Percentiles rank a stretch among this genome's conserved stretches.
Evolutionary conservation across 108 stramenopile species (phyloP).

Genomic region (Cyclotella kingstonii): DNA sequence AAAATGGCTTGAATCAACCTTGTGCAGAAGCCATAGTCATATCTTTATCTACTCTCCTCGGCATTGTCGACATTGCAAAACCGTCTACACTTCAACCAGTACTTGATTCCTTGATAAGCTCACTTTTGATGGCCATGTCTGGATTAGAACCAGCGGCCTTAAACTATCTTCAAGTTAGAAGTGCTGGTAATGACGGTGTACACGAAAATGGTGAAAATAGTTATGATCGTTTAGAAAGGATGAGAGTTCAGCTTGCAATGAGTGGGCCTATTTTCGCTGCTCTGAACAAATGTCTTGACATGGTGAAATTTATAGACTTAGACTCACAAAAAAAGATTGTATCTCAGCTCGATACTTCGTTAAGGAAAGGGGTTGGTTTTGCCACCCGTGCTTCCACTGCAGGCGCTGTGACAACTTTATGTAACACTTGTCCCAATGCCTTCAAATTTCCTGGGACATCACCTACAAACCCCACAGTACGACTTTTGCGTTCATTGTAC

Average conservation of each 20-base stretch:
- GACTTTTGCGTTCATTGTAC: slow-evolving; percentile 80
- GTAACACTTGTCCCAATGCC: slow-evolving; percentile 60
- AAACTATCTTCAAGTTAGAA: slow-evolving; percentile 75
- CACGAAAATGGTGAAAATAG: slow-evolving; percentile 39
- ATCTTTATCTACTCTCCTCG: slow-evolving; percentile 70
- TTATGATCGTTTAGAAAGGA: slow-evolving; percentile 68
- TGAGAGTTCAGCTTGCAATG: slow-evolving; percentile 66
- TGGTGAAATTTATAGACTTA: slow-evolving; percentile 47
- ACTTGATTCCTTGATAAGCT: slow-evolving; percentile 70
- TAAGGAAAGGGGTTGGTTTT: slow-evolving; percentile 59
- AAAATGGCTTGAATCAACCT: slow-evolving; percentile 73
- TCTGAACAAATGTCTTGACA: slow-evolving; percentile 72
- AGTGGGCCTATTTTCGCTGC: slow-evolving; percentile 75
- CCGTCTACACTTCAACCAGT: slow-evolving; percentile 70
- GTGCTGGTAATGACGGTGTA: slow-evolving; percentile 49
- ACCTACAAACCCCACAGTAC: slow-evolving; percentile 63
- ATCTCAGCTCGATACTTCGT: slow-evolving; percentile 44
- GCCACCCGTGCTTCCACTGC: slow-evolving; percentile 81
- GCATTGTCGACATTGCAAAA: slow-evolving; percentile 65
- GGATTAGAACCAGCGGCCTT: slow-evolving; percentile 82
- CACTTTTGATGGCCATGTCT: slow-evolving; percentile 75
- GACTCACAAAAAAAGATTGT: slow-evolving; percentile 61
- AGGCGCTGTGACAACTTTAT: slow-evolving; percentile 68
- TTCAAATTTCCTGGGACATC: slow-evolving; percentile 60
- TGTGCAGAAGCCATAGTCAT: slow-evolving; percentile 78